phyloP scores from a whole-genome alignment of 1,139 yeast genomes.

The Meyerozyma elateridarum region DNA sequence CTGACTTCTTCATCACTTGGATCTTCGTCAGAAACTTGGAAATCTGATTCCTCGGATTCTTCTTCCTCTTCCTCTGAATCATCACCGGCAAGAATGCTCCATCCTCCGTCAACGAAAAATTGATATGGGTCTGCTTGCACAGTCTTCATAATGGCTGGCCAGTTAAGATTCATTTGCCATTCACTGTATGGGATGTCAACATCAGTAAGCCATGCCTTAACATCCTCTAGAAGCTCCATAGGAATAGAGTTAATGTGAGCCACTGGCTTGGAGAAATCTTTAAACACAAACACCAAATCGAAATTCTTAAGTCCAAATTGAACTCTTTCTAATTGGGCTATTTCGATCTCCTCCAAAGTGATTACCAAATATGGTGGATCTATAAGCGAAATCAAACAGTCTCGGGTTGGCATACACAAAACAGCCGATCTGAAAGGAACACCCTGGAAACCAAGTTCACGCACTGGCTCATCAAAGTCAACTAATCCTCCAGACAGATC shows the following conservation, averaged over 20 bases:
- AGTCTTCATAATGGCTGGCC: slow-evolving; percentile 95
- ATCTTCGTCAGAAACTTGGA: slow-evolving; percentile 59
- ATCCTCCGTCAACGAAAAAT: slow-evolving; percentile 91
- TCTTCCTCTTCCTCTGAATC: slow-evolving; percentile 62
- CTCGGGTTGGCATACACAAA: slow-evolving; percentile 94
- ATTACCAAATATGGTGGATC: slow-evolving; percentile 95
- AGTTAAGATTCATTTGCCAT: slow-evolving; percentile 92
- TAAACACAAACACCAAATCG: slow-evolving; percentile 91
- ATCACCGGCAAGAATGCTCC: slow-evolving; percentile 82
- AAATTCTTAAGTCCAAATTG: slow-evolving; percentile 96
- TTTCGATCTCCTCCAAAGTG: slow-evolving; percentile 85
- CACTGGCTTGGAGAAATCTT: slow-evolving; percentile 82
- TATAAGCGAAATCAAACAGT: slow-evolving; percentile 86
- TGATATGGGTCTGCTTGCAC: slow-evolving; percentile 90
- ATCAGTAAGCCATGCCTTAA: slow-evolving; percentile 93
- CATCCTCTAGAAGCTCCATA: slow-evolving; percentile 84
- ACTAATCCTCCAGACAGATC: slow-evolving; percentile 78
- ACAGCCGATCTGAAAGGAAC: slow-evolving; percentile 95
- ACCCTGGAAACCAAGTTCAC: slow-evolving; percentile 96
- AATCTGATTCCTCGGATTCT: slow-evolving; percentile 58
- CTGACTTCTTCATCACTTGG: slow-evolving; percentile 67
- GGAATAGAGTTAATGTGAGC: slow-evolving; percentile 94
- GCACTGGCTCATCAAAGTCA: slow-evolving; percentile 89
- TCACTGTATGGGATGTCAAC: slow-evolving; percentile 93
- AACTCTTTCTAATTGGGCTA: slow-evolving; percentile 94